Evolutionary conservation across 306 rosid genomes (phyloP).

Genomic region (Coriaria nepalensis): DNA sequence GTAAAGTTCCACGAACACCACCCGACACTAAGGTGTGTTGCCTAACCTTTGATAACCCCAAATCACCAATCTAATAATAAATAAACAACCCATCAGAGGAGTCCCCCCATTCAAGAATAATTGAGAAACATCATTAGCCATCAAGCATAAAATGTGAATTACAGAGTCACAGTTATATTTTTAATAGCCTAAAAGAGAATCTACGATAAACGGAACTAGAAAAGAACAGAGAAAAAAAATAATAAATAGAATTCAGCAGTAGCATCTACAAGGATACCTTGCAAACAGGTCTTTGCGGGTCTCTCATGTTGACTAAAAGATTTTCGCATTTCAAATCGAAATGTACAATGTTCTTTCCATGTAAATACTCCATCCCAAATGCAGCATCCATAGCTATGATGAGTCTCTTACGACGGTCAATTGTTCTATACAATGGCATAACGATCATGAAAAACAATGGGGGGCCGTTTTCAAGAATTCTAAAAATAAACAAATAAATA

Average conservation of each 20-base stretch:
- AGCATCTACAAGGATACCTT: conserved; percentile 37
- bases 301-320: conserved; percentile 93
- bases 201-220: background rate
- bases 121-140: background rate
- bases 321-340: conserved; percentile 98
- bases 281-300: conserved; percentile 95
- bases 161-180: too few species aligned
- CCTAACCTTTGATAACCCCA: conserved; percentile 95
- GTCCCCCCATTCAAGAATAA: background rate
- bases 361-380: conserved; percentile 98
- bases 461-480: background rate
- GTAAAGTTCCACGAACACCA: conserved; percentile 97
- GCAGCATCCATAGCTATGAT: conserved; percentile 99
- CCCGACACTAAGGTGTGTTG: conserved; percentile 96
- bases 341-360: conserved; percentile 89
- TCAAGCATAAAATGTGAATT: too few species aligned
- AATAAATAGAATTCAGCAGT: background rate
- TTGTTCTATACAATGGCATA: conserved; percentile 53
- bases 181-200: too few species aligned
- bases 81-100: conserved; percentile 12
- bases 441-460: background rate
- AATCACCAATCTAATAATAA: conserved; percentile 75
- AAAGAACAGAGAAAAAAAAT: background rate
- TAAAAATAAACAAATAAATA: background rate
- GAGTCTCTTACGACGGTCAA: conserved; percentile 95